Conservation (phyloP, 768 basidiomycete genomes). For the Strobilomyces echinocephalus region DNA sequence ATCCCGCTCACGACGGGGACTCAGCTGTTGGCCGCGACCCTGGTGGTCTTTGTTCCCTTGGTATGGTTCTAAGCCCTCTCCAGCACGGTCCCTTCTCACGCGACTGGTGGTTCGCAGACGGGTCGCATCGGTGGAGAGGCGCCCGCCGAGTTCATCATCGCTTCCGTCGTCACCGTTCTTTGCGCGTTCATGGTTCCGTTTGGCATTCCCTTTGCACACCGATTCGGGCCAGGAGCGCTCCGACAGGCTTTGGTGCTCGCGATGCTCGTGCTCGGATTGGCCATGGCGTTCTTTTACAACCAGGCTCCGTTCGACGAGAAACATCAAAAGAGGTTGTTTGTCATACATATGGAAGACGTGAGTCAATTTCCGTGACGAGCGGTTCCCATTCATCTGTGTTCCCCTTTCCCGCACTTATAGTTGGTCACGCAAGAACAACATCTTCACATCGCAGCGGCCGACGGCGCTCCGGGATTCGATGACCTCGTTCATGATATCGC, state of each 20-base stretch:
- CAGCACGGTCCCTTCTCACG: not conserved
- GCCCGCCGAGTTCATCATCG: constrained; percentile 86
- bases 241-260: constrained; percentile 40
- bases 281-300: constrained; percentile 58
- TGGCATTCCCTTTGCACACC: constrained; percentile 65
- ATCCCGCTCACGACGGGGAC: constrained; percentile 54
- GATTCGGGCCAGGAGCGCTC: constrained; percentile 48
- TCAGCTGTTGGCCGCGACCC: constrained; percentile 52
- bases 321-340: constrained; percentile 86
- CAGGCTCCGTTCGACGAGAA: constrained; percentile 67
- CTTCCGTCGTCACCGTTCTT: constrained; percentile 60
- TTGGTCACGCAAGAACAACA: constrained; percentile 67
- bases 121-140: constrained; percentile 79
- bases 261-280: constrained; percentile 40
- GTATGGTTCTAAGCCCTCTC: constrained; percentile 34
- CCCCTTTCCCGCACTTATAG: constrained; percentile 33
- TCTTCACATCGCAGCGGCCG: constrained; percentile 77
- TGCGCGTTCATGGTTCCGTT: constrained; percentile 58
- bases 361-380: constrained; percentile 18
- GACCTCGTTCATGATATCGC: constrained; percentile 59
- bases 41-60: constrained; percentile 89
- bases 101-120: constrained; percentile 43
- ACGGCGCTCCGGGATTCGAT: constrained; percentile 74
- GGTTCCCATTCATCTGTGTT: not conserved
- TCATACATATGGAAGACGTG: constrained; percentile 84